Evolutionary conservation across 2,329 filamentous ascomycete species (phyloP), one percentile per base, ranked within the genome.

Genomic region (Blumeriella jaapii): DNA sequence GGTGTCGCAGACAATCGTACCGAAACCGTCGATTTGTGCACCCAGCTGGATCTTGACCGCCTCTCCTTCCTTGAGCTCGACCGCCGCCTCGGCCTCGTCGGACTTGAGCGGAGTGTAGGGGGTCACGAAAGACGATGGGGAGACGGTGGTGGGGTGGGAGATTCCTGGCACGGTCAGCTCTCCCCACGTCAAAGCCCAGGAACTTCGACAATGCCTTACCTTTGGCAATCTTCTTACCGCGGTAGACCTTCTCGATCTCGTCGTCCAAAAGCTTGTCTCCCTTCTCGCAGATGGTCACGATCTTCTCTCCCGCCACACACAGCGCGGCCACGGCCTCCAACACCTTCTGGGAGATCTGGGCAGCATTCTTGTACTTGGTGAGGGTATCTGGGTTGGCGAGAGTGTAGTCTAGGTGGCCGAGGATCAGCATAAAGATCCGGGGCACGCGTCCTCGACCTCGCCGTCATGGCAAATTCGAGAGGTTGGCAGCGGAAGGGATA

Each of bases 341-440:
- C 51, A 93, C 89, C 68, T 89, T 94, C 62, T 95, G 84, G 33
- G 89, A 91, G 64, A 98, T 96, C 60, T 82, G 72, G 46, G 83
- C 89, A 39, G 91, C 91, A 49, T 82, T 87, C 78, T 94, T 96
- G 74, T 96, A 96, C 73, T 96, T 98, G 65, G 91, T 96, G 54
- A 98, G 74, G 55, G 86, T 95, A 61, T 93, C 83, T 44, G 83
- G 84, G 69, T 93, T 91, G 62, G 78, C 83, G 61, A 95, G 76
- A 51, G 82, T 74, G 68, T 93, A 87, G 61, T 93, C 84, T 93
- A 33, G 10, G 31, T 6, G 5, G 5, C 5, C 3, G 30, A 19
- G n/a, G 23, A 31, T 52, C 34, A 50, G 43, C 28, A 34, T 8
- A 26, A 23, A 22, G 29, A 10, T 4, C 7, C 12, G 9, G 10